Evolutionary conservation across 1,139 yeast genomes (phyloP), one percentile per base, ranked within the genome.

Genomic region (Scheffersomyces illinoinensis): DNA sequence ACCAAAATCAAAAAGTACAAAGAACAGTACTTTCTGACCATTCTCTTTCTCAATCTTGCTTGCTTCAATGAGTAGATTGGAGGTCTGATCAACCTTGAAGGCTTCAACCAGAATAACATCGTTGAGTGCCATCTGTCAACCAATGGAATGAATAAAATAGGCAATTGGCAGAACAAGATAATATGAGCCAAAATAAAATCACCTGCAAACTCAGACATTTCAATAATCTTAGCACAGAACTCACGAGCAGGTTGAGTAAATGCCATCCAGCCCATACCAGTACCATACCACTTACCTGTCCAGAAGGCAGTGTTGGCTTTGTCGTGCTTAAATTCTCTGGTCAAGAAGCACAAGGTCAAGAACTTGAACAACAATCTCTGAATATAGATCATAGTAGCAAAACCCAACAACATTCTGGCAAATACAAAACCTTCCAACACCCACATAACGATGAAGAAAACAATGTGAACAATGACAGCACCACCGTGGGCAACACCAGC

Each of bases 231-330:
- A 68, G 98, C 98, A 71, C 89, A 86, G 76, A 91, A 93, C 81
- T 95, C 99, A 84, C 99, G 91, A 56, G 91, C 75, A 64, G 99
- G 99, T 81, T 95, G 99, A 49, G 98, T 90, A 83, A 91, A 85
- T 21, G 98, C 97, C 87, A 91, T 89, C 88, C 91, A 89, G 63
- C 99, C 99, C 80, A 95, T 81, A 72, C 97, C 96, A 64, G 92
- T 83, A 63, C 96, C 93, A 77, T 93, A 92, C 99, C 99, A 95
- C 78, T 93, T 93, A 85, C 99, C 99, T 62, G 97, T 90, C 99
- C 99, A 95, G 95, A 96, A 95, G 39, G 99, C 98, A 69, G 97
- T 89, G 81, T 95, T 95, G 53, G 99, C 85, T 74, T 90, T 93
- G 77, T 96, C 99, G 70, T 92, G 93, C 87, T 93, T 95, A 83